A percentile compares a stretch with the other conserved stretches of the same genome.
Evolutionary conservation across 208 protist species (phyloP).

Genomic region (Trypanosoma brucei): DNA sequence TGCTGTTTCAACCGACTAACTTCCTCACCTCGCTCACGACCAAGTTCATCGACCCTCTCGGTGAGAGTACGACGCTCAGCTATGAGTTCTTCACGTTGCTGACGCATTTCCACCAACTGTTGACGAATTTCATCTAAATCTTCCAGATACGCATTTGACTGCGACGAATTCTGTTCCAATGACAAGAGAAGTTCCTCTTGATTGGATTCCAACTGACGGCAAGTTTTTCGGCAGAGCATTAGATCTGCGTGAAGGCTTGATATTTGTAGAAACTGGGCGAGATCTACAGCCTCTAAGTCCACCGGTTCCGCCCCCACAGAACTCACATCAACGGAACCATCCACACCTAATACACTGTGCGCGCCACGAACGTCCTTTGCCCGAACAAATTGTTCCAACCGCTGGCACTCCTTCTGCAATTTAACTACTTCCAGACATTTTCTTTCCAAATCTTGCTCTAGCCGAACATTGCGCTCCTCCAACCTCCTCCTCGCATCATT

Average conservation of each 20-base stretch:
- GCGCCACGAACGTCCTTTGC: conserved; percentile 1
- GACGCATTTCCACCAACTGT: conserved; percentile 8
- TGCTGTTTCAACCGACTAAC: conserved; percentile 21
- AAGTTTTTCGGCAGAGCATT: conserved; percentile 31
- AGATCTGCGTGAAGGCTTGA: conserved; percentile 55
- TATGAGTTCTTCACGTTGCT: conserved; percentile 20
- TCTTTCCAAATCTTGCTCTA: conserved; percentile 26
- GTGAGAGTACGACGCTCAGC: conserved; percentile 22
- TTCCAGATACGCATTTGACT: conserved; percentile 15
- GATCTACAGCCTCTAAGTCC: conserved; percentile 29
- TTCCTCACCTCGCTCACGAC: conserved; percentile 11
- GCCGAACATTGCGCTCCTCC: conserved; percentile 23
- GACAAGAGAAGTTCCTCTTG: conserved; percentile 30
- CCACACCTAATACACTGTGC: too few relatives aligned
- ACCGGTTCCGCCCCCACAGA: neutral
- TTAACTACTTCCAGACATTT: conserved; percentile 7
- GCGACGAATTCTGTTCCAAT: conserved; percentile 19
- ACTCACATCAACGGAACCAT: too few relatives aligned
- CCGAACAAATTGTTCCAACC: conserved; percentile 24
- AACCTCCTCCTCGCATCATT: conserved; percentile 30
- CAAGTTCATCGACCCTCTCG: conserved; percentile 18
- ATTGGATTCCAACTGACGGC: conserved; percentile 31
- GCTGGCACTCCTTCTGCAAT: conserved; percentile 25
- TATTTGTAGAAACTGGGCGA: conserved; percentile 50
- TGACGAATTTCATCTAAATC: conserved; percentile 14